Evolutionary conservation across 768 basidiomycete species (phyloP).

Genomic region (Leccinum arenicola): DNA sequence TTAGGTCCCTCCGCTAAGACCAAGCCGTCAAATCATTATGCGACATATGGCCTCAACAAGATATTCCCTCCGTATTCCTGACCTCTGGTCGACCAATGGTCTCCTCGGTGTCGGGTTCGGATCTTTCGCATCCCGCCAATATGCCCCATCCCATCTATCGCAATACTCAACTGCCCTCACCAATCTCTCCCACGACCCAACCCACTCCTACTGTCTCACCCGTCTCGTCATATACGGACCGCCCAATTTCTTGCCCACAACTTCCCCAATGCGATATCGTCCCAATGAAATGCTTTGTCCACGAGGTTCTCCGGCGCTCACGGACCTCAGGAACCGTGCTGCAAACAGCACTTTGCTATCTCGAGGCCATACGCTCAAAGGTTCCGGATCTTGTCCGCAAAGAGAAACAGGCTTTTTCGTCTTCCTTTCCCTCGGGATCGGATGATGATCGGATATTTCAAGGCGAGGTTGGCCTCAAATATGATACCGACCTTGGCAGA

Average conservation of each 20-base stretch:
- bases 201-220: constrained; percentile 31
- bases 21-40: constrained; percentile 75
- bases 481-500: constrained; percentile 35
- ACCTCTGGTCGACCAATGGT: constrained; percentile 33
- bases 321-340: constrained; percentile 80
- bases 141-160: constrained; percentile 12
- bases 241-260: constrained; percentile 11
- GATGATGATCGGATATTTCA: constrained; percentile 42
- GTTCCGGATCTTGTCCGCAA: constrained; percentile 58
- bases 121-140: constrained; percentile 5
- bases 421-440: constrained; percentile 39
- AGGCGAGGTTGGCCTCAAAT: constrained; percentile 42
- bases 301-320: constrained; percentile 85
- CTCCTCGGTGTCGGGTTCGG: constrained; percentile 11
- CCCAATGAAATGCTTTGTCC: constrained; percentile 76
- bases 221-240: constrained; percentile 26
- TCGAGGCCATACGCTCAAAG: constrained; percentile 76
- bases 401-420: constrained; percentile 46
- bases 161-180: constrained; percentile 50
- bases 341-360: constrained; percentile 84
- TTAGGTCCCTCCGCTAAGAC: constrained; percentile 42
- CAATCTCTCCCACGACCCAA: constrained; percentile 49
- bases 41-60: constrained; percentile 79
- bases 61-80: constrained; percentile 61
- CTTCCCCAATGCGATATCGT: constrained; percentile 37